These are phyloP conservation scores for Cucumis melo DNA, from an alignment of 306 rosid species.

Conservation along the genomic window DNA sequence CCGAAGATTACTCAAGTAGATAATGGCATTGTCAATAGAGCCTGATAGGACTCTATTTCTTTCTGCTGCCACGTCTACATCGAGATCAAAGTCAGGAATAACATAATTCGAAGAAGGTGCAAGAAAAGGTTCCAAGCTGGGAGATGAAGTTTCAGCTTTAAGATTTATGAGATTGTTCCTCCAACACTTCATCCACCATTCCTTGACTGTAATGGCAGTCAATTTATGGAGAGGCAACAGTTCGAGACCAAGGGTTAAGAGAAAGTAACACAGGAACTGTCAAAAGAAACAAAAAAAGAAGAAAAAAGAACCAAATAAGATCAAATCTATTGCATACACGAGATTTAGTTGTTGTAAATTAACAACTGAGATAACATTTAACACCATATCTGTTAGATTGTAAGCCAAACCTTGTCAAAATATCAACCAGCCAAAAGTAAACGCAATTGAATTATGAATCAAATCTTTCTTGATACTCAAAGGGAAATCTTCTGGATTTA, in stretches of 20 bases:
- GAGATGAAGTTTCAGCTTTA: slow-evolving; percentile 21
- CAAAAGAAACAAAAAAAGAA: not conserved
- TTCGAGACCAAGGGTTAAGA: slow-evolving; percentile 70
- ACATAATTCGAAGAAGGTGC: slow-evolving; percentile 30
- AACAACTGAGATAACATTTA: not conserved
- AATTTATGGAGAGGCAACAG: slow-evolving; percentile 45
- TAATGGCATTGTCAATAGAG: slow-evolving; percentile 60
- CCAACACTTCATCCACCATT: slow-evolving; percentile 29
- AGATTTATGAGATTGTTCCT: slow-evolving; percentile 12
- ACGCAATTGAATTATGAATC: not conserved
- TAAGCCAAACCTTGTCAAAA: not conserved
- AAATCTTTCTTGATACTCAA: not conserved
- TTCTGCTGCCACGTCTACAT: slow-evolving; percentile 74
- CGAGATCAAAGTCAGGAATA: slow-evolving; percentile 46
- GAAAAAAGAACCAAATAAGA: not conserved
- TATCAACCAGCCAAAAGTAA: not conserved
- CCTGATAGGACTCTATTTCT: slow-evolving; percentile 88
- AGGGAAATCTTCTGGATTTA: not conserved
- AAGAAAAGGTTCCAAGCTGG: slow-evolving; percentile 57
- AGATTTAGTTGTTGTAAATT: not conserved
- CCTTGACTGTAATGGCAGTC: slow-evolving; percentile 32
- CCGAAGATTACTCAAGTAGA: slow-evolving; percentile 69
- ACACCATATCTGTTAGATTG: not conserved
- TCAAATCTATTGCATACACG: not conserved
- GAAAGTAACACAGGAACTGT: slow-evolving; percentile 67